Evolutionary conservation across 345 rosid species (phyloP).

Genomic region (Excoecaria cochinchinensis): DNA sequence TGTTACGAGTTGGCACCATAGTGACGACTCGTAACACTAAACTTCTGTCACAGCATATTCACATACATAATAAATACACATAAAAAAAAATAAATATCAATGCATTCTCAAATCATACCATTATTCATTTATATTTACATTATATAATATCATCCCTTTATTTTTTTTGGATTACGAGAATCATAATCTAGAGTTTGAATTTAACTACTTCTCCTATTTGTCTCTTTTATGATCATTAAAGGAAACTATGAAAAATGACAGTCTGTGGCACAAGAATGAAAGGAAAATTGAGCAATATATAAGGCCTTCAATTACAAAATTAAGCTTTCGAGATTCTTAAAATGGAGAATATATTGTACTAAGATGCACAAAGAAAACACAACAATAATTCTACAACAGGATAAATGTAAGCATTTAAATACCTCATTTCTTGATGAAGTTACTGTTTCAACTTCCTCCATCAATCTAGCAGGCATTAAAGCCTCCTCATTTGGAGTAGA

Average conservation of each 20-base stretch:
- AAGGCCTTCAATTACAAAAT: neutral
- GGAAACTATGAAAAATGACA: neutral
- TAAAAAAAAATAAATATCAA: too few relatives aligned
- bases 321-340: neutral
- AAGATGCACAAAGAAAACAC: neutral
- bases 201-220: too few relatives aligned
- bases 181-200: too few relatives aligned
- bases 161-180: too few relatives aligned
- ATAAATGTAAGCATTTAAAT: neutral
- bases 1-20: too few relatives aligned
- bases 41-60: too few relatives aligned
- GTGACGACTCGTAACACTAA: too few relatives aligned
- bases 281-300: neutral
- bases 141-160: too few relatives aligned
- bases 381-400: neutral
- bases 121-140: too few relatives aligned
- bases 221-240: too few relatives aligned
- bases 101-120: too few relatives aligned
- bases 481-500: conserved; percentile 18
- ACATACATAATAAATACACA: too few relatives aligned
- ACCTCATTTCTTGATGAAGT: conserved; percentile 37
- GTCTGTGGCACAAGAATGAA: neutral
- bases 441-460: conserved; percentile 19
- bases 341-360: neutral
- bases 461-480: conserved; percentile 21